Conservation (phyloP, 225 moss, liverwort and hornwort genomes). For the Polytrichum formosum region DNA sequence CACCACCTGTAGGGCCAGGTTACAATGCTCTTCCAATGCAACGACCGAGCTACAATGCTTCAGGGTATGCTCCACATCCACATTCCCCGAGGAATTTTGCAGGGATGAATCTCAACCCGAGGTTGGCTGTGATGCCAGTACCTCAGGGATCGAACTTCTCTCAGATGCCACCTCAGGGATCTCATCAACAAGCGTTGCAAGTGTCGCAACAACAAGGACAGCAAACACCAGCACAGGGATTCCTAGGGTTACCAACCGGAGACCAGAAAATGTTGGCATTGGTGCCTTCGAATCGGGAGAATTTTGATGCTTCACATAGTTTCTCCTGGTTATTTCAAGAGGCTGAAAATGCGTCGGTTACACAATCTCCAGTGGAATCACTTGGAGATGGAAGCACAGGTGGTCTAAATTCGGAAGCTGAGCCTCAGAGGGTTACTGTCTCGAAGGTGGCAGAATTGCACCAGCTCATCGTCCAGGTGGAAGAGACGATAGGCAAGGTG, state of each 20-base stretch:
- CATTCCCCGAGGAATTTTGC: slow-evolving; percentile 19
- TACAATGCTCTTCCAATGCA: slow-evolving; percentile 7
- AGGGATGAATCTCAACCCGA: slow-evolving; percentile 8
- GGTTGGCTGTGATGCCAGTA: slow-evolving; percentile 11
- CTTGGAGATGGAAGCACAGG: background rate
- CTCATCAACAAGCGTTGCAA: slow-evolving; percentile 3
- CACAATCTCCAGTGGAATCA: slow-evolving; percentile 2
- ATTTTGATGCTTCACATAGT: slow-evolving; percentile 7
- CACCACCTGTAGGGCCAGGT: slow-evolving; percentile 9
- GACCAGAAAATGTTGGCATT: slow-evolving; percentile 1
- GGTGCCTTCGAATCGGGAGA: slow-evolving; percentile 16
- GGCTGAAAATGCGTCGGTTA: slow-evolving; percentile 6
- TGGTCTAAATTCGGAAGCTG: slow-evolving; percentile 9
- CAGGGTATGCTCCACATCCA: slow-evolving; percentile 24
- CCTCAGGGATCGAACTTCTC: slow-evolving; percentile 7
- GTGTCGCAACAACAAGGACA: slow-evolving; percentile 12
- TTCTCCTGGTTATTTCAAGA: slow-evolving; percentile 33
- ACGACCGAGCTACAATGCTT: slow-evolving; percentile 10
- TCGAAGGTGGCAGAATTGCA: slow-evolving; percentile 30
- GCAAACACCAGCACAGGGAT: slow-evolving; percentile 9
- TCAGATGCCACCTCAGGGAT: slow-evolving; percentile 2
- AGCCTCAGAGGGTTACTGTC: background rate
- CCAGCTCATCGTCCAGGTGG: slow-evolving; percentile 33
- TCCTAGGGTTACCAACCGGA: slow-evolving; percentile 4
- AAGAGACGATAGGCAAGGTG: slow-evolving; percentile 32